A percentile compares a stretch with the other conserved stretches of the same genome.
These are phyloP conservation scores for Plasmodium fragile DNA, from an alignment of 169 alveolate genomes.

Conservation along the genomic window DNA sequence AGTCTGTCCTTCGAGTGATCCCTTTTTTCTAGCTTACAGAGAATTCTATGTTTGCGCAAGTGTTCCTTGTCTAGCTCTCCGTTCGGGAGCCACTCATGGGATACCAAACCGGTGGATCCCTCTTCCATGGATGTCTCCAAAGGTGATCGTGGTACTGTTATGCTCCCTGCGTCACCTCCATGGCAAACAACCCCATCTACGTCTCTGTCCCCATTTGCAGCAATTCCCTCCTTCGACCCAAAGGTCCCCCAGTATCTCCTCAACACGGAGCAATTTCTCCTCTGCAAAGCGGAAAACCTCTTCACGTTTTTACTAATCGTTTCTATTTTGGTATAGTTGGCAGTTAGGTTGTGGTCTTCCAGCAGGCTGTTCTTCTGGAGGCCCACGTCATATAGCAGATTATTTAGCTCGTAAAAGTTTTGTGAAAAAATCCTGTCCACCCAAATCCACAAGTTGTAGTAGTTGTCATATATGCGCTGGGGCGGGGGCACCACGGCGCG, in stretches of 20 bases:
- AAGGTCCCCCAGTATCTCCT: constrained; percentile 52
- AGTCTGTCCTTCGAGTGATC: constrained; percentile 22
- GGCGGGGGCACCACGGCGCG: background rate
- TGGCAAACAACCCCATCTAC: background rate
- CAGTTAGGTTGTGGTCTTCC: background rate
- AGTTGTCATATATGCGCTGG: constrained; percentile 32
- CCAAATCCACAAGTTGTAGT: constrained; percentile 74
- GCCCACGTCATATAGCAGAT: constrained; percentile 11
- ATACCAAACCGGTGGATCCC: background rate
- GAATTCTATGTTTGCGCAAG: constrained; percentile 11
- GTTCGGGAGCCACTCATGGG: constrained; percentile 19
- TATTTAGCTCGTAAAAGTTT: constrained; percentile 51
- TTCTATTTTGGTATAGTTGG: constrained; percentile 48
- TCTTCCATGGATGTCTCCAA: background rate
- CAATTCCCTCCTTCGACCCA: constrained; percentile 16
- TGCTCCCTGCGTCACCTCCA: background rate
- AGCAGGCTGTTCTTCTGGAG: background rate
- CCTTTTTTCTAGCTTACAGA: constrained; percentile 38
- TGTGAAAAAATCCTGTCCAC: constrained; percentile 49
- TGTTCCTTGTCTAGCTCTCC: background rate
- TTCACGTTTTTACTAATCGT: constrained; percentile 51
- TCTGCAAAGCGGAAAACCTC: constrained; percentile 48
- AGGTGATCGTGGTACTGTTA: background rate
- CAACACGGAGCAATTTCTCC: constrained; percentile 28
- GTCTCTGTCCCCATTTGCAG: background rate